Evolutionary conservation across 306 rosid species (phyloP).

Genomic region (Oxytropis ochrocephala): DNA sequence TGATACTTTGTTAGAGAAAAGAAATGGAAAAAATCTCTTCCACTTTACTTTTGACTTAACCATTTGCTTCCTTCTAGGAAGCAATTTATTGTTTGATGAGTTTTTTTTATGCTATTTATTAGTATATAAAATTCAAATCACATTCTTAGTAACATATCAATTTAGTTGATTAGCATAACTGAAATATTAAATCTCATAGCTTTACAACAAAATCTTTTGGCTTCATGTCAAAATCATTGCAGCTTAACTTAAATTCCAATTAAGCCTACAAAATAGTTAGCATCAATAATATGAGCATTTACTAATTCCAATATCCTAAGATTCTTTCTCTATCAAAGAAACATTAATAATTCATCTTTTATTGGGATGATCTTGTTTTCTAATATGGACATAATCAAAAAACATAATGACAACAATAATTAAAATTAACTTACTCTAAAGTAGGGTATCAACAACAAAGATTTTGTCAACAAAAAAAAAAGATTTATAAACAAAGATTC

Average conservation of each 20-base stretch:
- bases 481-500: too few species aligned
- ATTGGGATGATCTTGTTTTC: neutral
- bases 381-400: neutral
- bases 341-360: neutral
- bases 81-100: conserved; percentile 11
- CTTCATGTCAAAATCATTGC: conserved; percentile 13
- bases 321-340: conserved; percentile 2
- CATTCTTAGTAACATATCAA: conserved; percentile 13
- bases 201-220: neutral
- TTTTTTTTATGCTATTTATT: neutral
- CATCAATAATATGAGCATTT: neutral
- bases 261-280: neutral
- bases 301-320: neutral
- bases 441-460: neutral
- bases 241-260: neutral
- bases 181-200: neutral
- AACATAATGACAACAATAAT: neutral
- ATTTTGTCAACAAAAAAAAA: too few species aligned
- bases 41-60: conserved; percentile 25
- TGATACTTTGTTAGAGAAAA: neutral
- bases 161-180: neutral
- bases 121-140: neutral
- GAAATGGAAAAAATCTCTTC: neutral
- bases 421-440: neutral
- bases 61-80: conserved; percentile 37